Percentiles rank a stretch among this genome's conserved stretches.
Conservation (phyloP, 805 yeast genomes). For the Saccharomycopsis olivae region DNA sequence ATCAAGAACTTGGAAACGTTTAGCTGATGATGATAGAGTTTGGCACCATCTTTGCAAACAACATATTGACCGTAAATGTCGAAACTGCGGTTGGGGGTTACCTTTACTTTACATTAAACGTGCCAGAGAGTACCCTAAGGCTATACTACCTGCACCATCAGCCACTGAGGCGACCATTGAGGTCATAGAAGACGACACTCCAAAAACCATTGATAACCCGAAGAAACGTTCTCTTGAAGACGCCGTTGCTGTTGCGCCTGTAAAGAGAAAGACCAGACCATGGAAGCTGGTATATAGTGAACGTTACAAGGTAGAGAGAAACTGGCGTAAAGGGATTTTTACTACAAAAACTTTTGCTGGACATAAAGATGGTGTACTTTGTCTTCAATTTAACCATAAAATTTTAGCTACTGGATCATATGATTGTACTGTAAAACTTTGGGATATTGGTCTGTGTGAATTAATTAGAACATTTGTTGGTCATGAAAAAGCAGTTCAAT, state of each 20-base stretch:
- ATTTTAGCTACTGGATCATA: constrained; percentile 84
- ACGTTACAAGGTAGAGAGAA: constrained; percentile 80
- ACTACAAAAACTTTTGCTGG: constrained; percentile 57
- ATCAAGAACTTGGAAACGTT: constrained; percentile 69
- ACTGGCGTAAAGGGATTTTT: constrained; percentile 85
- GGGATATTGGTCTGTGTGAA: constrained; percentile 55
- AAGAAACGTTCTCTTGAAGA: background rate
- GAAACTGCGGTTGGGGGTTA: constrained; percentile 98
- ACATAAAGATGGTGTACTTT: constrained; percentile 81
- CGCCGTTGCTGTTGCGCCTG: background rate
- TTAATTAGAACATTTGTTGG: constrained; percentile 70
- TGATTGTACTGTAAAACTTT: constrained; percentile 83
- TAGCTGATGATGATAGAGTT: constrained; percentile 94
- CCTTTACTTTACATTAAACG: constrained; percentile 87
- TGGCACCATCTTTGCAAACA: constrained; percentile 99
- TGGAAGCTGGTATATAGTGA: constrained; percentile 95
- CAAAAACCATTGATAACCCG: background rate
- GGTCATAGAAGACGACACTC: background rate
- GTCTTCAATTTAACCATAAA: constrained; percentile 75
- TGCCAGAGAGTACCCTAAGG: constrained; percentile 34
- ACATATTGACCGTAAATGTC: constrained; percentile 94
- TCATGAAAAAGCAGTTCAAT: constrained; percentile 80
- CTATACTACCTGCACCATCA: no score
- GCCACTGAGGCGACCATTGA: no score
- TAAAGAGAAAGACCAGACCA: constrained; percentile 51